Base-by-base conservation (phyloP, 176 grass and related monocot genomes). In the Areca catechu region DNA sequence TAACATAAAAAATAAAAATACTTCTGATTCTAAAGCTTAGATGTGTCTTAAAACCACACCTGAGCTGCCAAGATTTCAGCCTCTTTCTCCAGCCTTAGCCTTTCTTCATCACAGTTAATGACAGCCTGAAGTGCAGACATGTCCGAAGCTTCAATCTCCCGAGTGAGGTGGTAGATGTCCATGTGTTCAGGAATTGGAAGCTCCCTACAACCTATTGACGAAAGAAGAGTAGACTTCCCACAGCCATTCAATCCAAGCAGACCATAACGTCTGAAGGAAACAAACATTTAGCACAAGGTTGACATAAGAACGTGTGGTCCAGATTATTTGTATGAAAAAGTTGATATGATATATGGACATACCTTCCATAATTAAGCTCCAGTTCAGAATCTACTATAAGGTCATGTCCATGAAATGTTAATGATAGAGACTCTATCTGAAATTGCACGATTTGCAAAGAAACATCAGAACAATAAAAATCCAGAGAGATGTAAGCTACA, bases 391-490 rank as follows among this genome's bases (percentile, higher is more conserved):
- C 76, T n/a, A 78, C 61, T 6, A 78, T 62, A 6, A 78, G 68
- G 50, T 78, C 76, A 21, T 78, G 68, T 48, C 76, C 76, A 28
- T 78, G 76, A 5, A 78, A 78, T 53, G 76, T 78, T n/a, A 78
- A 21, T 3, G 76, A 72, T 19, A 78, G 76, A 59, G 76, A 78
- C 53, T 78, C 76, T n/a, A 78, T 78, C 76, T 78, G 76, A 34
- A 29, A 4, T 58, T 76, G 22, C 65, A 22, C 34, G 14, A 43
- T 43, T 43, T 43, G 34, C 7, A 43, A 10, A 43, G 34, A 10
- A 43, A 43, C 34, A 43, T 43, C 34, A 43, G 10, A 43, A 43
- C 14, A 43, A 14, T 43, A 43, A 43, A 43, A 43, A 43, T 43
- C 10, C 34, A 43, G 6, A 43, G 2, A 43, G 34, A 43, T 43